Evolutionary conservation across 2,329 filamentous ascomycete genomes (phyloP).

Genomic region (Fusarium graminum): DNA sequence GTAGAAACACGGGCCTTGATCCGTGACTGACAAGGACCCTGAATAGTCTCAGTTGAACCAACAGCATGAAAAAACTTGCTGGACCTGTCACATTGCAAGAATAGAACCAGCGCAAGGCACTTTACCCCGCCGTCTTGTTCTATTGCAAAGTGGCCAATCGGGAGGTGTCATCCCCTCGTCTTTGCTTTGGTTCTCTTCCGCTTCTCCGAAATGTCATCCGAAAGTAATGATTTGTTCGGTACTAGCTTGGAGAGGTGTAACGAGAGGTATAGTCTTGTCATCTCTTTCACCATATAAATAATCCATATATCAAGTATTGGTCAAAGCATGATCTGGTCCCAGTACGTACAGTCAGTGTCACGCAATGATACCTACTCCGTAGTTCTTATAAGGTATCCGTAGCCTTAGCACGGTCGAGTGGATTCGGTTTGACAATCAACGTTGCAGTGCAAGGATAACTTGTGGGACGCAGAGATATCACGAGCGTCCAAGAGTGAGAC

Average conservation of each 20-base stretch:
- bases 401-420: no score
- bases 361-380: no score
- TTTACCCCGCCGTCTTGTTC: not conserved
- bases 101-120: constrained; percentile 2
- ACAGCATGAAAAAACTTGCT: constrained; percentile 19
- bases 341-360: no score
- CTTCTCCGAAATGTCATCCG: no score
- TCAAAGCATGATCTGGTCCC: no score
- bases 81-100: constrained; percentile 11
- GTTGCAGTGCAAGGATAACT: constrained; percentile 11
- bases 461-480: not conserved
- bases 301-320: no score
- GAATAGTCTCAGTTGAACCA: constrained; percentile 13
- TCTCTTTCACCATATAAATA: no score
- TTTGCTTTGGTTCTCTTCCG: no score
- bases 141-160: constrained; percentile 21
- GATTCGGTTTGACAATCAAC: not conserved
- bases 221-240: no score
- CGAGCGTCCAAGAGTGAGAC: not conserved
- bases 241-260: no score
- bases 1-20: constrained; percentile 1
- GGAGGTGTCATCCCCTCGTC: not conserved
- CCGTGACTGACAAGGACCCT: constrained; percentile 5
- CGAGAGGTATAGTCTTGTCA: no score
- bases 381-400: no score